Percentiles rank a stretch among this genome's conserved stretches.
These are phyloP conservation scores for Dichomitus squalens DNA, from an alignment of 1,284 basidiomycete genomes.

Conservation along the genomic window DNA sequence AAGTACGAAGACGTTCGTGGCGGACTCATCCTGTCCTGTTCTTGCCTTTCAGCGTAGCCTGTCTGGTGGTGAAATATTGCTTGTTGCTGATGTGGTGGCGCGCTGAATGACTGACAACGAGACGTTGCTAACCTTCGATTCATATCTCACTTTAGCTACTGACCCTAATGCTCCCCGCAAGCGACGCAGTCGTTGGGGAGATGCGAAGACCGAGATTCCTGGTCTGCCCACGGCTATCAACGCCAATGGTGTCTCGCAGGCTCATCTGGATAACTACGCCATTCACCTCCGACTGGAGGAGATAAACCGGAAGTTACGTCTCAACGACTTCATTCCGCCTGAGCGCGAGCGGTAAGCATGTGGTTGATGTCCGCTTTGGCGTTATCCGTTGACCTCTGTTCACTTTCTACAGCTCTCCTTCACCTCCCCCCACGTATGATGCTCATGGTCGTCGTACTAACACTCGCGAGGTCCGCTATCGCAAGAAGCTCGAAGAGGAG, in stretches of 20 bases:
- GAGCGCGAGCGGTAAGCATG: constrained; percentile 82
- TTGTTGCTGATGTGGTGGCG: constrained; percentile 11
- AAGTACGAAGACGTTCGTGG: constrained; percentile 26
- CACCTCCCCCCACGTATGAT: constrained; percentile 97
- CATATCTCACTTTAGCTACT: constrained; percentile 58
- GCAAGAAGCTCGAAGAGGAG: constrained; percentile 98
- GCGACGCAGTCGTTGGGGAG: constrained; percentile 94
- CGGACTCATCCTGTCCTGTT: constrained; percentile 21
- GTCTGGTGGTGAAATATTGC: constrained; percentile 13
- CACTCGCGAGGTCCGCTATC: constrained; percentile 96
- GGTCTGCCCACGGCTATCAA: constrained; percentile 92
- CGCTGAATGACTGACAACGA: constrained; percentile 18
- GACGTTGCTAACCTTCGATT: constrained; percentile 30
- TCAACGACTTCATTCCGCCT: constrained; percentile 95
- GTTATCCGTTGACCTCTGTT: not conserved
- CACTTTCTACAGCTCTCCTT: constrained; percentile 72
- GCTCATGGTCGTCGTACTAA: constrained; percentile 96
- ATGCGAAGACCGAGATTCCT: constrained; percentile 85
- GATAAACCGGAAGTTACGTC: constrained; percentile 91
- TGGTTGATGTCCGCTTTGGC: not conserved
- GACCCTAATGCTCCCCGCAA: constrained; percentile 86
- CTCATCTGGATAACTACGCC: constrained; percentile 94
- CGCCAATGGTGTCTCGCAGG: constrained; percentile 87
- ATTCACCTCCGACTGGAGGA: constrained; percentile 95
- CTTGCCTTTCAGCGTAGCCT: constrained; percentile 26